These are phyloP conservation scores for Stenogyne calaminthoides DNA, from an alignment of 305 asterid genomes.

Conservation along the genomic window DNA sequence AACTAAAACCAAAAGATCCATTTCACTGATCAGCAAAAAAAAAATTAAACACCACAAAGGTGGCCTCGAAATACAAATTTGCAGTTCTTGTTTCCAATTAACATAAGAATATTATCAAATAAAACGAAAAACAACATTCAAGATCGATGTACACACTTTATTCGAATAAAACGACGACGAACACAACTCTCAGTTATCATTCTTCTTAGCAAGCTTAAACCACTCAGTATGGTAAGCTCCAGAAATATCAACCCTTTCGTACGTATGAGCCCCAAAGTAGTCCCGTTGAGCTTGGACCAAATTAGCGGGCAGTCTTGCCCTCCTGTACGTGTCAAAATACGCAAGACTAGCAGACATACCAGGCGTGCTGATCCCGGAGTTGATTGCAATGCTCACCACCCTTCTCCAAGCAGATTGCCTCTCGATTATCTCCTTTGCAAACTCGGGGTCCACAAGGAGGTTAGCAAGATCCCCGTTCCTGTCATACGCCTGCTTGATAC, in stretches of 20 bases:
- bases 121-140: conserved; percentile 21
- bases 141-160: conserved; percentile 27
- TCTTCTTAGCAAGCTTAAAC: conserved; percentile 80
- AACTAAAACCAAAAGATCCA: neutral
- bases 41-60: neutral
- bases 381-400: conserved; percentile 83
- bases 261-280: conserved; percentile 95
- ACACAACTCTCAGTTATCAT: conserved; percentile 33
- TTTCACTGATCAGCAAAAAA: neutral
- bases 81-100: conserved; percentile 7
- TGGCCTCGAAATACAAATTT: conserved; percentile 12
- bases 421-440: conserved; percentile 82
- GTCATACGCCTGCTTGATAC: conserved; percentile 89
- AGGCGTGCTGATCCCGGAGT: conserved; percentile 88
- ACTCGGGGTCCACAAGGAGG: conserved; percentile 91
- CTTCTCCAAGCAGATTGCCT: conserved; percentile 94
- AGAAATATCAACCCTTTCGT: conserved; percentile 72
- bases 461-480: conserved; percentile 78
- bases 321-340: conserved; percentile 84
- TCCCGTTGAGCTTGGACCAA: conserved; percentile 96
- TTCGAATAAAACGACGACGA: conserved; percentile 21
- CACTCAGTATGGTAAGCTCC: conserved; percentile 94
- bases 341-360: conserved; percentile 98
- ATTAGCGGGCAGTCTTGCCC: conserved; percentile 90
- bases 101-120: conserved; percentile 16